phyloP scores from a whole-genome alignment of 441 rosid species.

The Hura crepitans region DNA sequence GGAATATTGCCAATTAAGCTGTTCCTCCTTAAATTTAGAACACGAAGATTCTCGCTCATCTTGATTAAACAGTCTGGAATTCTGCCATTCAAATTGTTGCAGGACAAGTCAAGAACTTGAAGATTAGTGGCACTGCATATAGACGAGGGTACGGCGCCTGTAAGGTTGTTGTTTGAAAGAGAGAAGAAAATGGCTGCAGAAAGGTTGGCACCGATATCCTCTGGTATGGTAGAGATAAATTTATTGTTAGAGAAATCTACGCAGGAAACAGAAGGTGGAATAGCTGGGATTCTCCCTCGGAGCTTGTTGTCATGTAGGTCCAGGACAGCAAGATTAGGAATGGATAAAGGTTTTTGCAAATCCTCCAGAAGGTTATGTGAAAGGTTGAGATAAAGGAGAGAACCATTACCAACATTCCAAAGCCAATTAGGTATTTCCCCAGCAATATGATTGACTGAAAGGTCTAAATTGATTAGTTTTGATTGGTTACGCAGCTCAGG shows the following conservation, averaged over 20 bases:
- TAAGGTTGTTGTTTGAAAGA: slow-evolving; percentile 18
- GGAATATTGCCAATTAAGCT: slow-evolving; percentile 26
- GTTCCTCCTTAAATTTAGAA: slow-evolving; percentile 27
- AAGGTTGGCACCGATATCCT: slow-evolving; percentile 13
- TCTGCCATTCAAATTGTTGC: slow-evolving; percentile 29
- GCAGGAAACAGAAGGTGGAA: neutral
- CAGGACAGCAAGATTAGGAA: neutral
- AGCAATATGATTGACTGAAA: slow-evolving; percentile 39
- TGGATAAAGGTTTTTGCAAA: neutral
- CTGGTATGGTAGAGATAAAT: slow-evolving; percentile 20
- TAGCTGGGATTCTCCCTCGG: slow-evolving; percentile 12
- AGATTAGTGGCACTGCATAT: slow-evolving; percentile 35
- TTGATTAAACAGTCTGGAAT: slow-evolving; percentile 37
- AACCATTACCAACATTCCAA: slow-evolving; percentile 29
- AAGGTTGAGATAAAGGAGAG: slow-evolving; percentile 16
- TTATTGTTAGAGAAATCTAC: slow-evolving; percentile 26
- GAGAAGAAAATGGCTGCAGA: neutral
- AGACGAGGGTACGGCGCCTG: slow-evolving; percentile 1
- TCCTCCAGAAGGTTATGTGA: slow-evolving; percentile 29
- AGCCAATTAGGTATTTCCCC: slow-evolving; percentile 44
- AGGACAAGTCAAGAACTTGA: slow-evolving; percentile 38
- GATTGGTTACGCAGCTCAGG: slow-evolving; percentile 29
- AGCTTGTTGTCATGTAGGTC: slow-evolving; percentile 34
- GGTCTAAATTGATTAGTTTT: slow-evolving; percentile 18
- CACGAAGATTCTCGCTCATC: slow-evolving; percentile 19